Evolutionary conservation across 805 yeast species (phyloP), one percentile per base, ranked within the genome.

Genomic region (Wickerhamiella lipophila): DNA sequence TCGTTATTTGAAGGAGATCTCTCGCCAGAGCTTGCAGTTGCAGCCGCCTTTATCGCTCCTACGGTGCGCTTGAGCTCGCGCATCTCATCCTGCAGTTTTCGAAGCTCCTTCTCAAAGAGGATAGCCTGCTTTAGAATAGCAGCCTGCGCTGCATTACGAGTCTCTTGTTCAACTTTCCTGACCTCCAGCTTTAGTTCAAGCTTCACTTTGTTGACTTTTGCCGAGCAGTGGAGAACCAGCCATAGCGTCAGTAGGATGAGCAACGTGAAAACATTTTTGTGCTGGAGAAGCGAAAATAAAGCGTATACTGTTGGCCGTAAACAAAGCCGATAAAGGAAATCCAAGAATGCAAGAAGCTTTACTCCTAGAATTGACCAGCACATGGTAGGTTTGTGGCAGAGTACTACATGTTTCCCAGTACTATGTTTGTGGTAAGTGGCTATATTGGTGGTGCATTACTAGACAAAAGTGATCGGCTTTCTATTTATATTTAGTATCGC

Each of bases 61-160:
- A 44, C n/a, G 9, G 11, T 19, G 6, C n/a, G 32, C 23, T 25
- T 44, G n/a, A 44, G 40, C 22, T 15, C 13, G 12, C 18, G 15
- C 19, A 44, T 6, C 15, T 44, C 34, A 2, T 44, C 40, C 27
- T 44, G 47, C 1, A 44, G 38, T 12, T 32, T 44, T 16, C 47
- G 39, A n/a, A 44, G 27, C 25, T 44, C 47, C 3, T 32, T 36
- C 25, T 44, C 47, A 16, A 32, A 44, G 11, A 44, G 41, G 18
- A 44, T 21, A 5, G 47, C 47, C 34, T 44, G 47, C 40, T 44
- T 32, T 32, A 44, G 30, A 13, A 44, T 44, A 7, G 47, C 38
- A 5, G 34, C 23, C 25, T 44, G 41, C 9, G 41, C 35, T 11
- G 47, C 27, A 15, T 35, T 18, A 12, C 16, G 39, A 19, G 39